Conservation (phyloP, 2,329 filamentous ascomycete genomes). For the Curvularia lunata region DNA sequence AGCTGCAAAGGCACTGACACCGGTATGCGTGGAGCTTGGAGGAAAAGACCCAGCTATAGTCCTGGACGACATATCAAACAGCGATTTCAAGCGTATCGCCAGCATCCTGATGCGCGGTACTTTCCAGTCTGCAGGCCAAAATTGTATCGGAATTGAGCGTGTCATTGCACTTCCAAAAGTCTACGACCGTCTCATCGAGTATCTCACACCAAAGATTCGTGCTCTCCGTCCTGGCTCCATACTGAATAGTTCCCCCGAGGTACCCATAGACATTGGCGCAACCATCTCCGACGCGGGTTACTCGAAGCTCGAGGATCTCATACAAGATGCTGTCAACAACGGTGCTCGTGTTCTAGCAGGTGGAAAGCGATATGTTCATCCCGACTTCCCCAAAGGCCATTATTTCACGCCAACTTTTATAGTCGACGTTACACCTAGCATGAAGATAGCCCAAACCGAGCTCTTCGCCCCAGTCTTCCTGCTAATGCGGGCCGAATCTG, state of each 20-base stretch:
- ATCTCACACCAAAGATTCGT: conserved; percentile 75
- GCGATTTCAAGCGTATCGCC: conserved; percentile 70
- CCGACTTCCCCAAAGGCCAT: conserved; percentile 76
- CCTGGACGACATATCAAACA: conserved; percentile 75
- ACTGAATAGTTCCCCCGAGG: conserved; percentile 54
- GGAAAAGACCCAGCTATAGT: conserved; percentile 94
- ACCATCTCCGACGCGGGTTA: conserved; percentile 85
- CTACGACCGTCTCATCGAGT: conserved; percentile 73
- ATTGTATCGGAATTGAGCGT: conserved; percentile 96
- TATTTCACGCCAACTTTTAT: conserved; percentile 94
- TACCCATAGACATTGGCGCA: conserved; percentile 79
- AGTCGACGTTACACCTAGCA: conserved; percentile 82
- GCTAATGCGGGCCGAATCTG: conserved; percentile 74
- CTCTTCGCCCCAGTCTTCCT: conserved; percentile 93
- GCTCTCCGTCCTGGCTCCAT: conserved; percentile 77
- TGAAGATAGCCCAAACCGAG: conserved; percentile 88
- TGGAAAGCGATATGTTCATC: conserved; percentile 74
- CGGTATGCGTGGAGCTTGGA: conserved; percentile 87
- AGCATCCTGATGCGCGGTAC: conserved; percentile 89
- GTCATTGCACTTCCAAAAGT: conserved; percentile 80
- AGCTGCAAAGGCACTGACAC: conserved; percentile 84
- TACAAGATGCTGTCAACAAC: conserved; percentile 75
- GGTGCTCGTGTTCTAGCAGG: conserved; percentile 85
- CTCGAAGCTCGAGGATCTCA: conserved; percentile 73
- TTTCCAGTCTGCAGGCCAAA: conserved; percentile 95